These are phyloP conservation scores for Fonsecaea multimorphosa DNA, from an alignment of 2,329 filamentous ascomycete species.

Conservation along the genomic window DNA sequence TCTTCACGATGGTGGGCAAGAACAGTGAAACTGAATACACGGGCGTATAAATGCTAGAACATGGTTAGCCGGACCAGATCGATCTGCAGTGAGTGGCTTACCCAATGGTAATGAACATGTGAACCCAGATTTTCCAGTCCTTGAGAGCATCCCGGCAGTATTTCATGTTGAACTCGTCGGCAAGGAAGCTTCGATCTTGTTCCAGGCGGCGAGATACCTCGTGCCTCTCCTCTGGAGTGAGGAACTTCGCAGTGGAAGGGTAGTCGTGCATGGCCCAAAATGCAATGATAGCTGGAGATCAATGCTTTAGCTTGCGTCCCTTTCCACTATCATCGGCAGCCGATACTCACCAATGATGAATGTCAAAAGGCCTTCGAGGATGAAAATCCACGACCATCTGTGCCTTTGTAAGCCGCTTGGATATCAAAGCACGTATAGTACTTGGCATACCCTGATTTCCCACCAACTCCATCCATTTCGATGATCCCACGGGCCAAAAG, in stretches of 20 bases:
- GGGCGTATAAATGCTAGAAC: conserved; percentile 57
- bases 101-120: conserved; percentile 38
- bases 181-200: conserved; percentile 53
- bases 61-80: conserved; percentile 13
- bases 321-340: not conserved
- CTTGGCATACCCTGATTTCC: conserved; percentile 44
- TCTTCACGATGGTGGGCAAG: conserved; percentile 65
- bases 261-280: conserved; percentile 59
- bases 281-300: conserved; percentile 45
- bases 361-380: conserved; percentile 54
- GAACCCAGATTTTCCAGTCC: conserved; percentile 59
- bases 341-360: conserved; percentile 46
- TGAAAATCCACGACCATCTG: conserved; percentile 50
- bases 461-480: conserved; percentile 51
- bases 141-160: conserved; percentile 57
- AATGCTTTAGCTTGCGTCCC: not conserved
- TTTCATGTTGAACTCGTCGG: conserved; percentile 52
- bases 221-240: conserved; percentile 52
- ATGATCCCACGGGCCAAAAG: conserved; percentile 50
- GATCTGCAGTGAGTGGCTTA: conserved; percentile 10
- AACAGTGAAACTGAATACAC: conserved; percentile 66
- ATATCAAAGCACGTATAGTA: not conserved
- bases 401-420: not conserved
- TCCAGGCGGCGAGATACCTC: conserved; percentile 45
- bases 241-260: conserved; percentile 55